These are phyloP conservation scores for Comarum palustre DNA, from an alignment of 306 rosid genomes.

Conservation along the genomic window DNA sequence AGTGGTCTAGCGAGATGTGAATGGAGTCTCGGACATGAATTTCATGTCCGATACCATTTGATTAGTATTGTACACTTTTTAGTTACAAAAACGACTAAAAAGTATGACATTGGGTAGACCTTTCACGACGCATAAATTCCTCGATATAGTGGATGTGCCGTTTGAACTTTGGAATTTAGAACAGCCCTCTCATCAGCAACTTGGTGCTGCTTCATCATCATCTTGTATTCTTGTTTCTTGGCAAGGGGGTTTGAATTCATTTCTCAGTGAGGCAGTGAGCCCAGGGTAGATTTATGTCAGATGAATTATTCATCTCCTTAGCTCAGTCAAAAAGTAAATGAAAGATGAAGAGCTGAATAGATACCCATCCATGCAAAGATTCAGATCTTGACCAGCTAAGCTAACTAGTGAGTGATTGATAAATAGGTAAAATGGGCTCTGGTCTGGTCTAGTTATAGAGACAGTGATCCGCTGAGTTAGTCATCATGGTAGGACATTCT, in stretches of 20 bases:
- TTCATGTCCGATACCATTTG: neutral
- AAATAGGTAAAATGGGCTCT: neutral
- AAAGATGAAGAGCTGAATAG: neutral
- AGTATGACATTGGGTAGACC: neutral
- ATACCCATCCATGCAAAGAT: conserved; percentile 7
- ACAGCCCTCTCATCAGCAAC: neutral
- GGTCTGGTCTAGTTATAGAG: neutral
- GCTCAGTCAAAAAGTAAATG: conserved; percentile 2
- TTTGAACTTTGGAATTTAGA: neutral
- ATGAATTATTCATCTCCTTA: neutral
- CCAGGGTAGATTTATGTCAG: conserved; percentile 3
- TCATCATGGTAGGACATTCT: conserved; percentile 2
- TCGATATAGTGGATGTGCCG: neutral
- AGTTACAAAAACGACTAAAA: neutral
- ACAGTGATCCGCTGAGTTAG: neutral
- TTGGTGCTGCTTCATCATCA: neutral
- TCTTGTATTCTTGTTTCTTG: neutral
- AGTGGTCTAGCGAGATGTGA: neutral
- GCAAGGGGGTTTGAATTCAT: neutral
- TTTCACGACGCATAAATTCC: neutral
- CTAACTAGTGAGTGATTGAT: neutral
- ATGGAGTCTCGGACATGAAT: neutral
- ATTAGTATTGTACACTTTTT: neutral
- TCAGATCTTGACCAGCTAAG: neutral
- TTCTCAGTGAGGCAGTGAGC: neutral